Evolutionary conservation across 306 rosid species (phyloP).

Genomic region (Vigna reflexopilosa): DNA sequence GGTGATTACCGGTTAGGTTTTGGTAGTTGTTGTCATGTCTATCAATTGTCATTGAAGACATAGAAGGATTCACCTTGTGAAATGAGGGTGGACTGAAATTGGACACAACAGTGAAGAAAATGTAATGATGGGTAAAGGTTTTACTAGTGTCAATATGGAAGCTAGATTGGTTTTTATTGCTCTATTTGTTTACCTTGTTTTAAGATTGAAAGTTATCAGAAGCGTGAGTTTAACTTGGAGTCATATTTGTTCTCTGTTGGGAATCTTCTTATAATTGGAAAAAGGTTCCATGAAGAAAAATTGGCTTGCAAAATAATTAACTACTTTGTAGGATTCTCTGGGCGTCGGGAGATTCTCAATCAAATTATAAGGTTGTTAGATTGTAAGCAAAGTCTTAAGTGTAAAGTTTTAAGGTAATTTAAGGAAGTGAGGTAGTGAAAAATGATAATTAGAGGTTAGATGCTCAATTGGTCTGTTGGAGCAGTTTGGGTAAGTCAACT

Average conservation of each 20-base stretch:
- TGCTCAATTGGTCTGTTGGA: too few relatives aligned
- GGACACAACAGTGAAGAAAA: neutral
- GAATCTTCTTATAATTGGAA: too few relatives aligned
- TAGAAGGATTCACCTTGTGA: constrained; percentile 8
- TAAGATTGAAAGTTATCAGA: neutral
- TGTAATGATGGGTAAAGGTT: neutral
- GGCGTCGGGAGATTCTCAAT: neutral
- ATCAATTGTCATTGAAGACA: constrained; percentile 7
- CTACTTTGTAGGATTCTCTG: neutral
- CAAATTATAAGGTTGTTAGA: neutral
- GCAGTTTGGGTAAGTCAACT: too few relatives aligned
- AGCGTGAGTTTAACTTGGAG: neutral
- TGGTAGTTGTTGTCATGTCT: neutral
- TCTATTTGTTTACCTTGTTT: neutral
- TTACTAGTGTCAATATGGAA: neutral
- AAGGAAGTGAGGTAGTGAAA: too few relatives aligned
- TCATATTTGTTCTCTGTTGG: constrained; percentile 8
- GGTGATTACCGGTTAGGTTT: constrained; percentile 1
- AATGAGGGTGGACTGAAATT: constrained; percentile 1
- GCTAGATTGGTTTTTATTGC: too few relatives aligned
- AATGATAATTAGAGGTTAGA: too few relatives aligned
- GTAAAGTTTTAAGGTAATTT: too few relatives aligned
- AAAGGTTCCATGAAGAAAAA: constrained; percentile 2
- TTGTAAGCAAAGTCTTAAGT: too few relatives aligned
- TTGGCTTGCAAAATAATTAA: neutral